phyloP scores from a whole-genome alignment of 805 yeast genomes.

The Ogataea methylovora region DNA sequence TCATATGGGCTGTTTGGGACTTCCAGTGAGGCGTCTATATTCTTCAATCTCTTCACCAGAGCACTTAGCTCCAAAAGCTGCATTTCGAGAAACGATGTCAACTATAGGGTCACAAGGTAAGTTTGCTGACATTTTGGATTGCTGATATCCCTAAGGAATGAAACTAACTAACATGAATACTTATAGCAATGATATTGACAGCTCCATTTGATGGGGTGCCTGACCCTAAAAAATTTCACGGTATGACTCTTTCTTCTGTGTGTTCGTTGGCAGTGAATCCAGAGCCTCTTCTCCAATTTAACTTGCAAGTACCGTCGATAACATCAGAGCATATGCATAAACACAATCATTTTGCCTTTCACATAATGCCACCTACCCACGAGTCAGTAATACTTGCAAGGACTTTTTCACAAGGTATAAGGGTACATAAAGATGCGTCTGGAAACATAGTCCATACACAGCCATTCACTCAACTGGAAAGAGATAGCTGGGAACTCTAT shows the following conservation, averaged over 20 bases:
- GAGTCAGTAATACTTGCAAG: slow-evolving; percentile 54
- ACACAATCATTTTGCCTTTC: slow-evolving; percentile 59
- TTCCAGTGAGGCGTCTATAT: background rate
- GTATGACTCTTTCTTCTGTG: slow-evolving; percentile 82
- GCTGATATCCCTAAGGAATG: too few relatives aligned
- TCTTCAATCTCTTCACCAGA: slow-evolving; percentile 4
- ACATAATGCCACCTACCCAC: slow-evolving; percentile 57
- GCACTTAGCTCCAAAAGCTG: slow-evolving; percentile 16
- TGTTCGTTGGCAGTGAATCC: slow-evolving; percentile 77
- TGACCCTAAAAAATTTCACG: slow-evolving; percentile 35
- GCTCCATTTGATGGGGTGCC: slow-evolving; percentile 27
- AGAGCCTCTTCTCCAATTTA: slow-evolving; percentile 73
- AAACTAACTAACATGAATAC: too few relatives aligned
- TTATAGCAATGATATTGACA: slow-evolving; percentile 49
- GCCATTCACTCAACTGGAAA: slow-evolving; percentile 43
- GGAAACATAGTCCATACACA: slow-evolving; percentile 27
- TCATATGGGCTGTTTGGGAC: too few relatives aligned
- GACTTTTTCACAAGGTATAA: slow-evolving; percentile 50
- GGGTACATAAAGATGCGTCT: slow-evolving; percentile 29
- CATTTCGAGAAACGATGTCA: slow-evolving; percentile 26
- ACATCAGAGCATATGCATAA: slow-evolving; percentile 63
- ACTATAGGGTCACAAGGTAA: slow-evolving; percentile 28
- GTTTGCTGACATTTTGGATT: slow-evolving; percentile 5
- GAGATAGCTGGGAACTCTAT: slow-evolving; percentile 30
- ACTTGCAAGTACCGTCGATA: slow-evolving; percentile 77